These are phyloP conservation scores for Lepidium didymum DNA, from an alignment of 345 rosid species.

Conservation along the genomic window DNA sequence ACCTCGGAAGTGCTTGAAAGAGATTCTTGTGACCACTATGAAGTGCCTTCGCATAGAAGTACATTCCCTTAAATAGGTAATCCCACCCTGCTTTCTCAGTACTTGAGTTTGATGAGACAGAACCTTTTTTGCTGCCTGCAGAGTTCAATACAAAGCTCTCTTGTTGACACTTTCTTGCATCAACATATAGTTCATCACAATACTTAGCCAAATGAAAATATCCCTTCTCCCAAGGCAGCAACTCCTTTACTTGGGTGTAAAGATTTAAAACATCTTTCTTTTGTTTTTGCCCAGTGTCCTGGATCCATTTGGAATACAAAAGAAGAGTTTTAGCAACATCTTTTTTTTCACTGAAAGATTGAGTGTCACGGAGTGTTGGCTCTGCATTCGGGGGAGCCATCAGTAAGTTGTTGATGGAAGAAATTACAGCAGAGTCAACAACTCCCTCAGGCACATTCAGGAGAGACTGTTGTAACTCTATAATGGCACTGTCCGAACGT, in stretches of 20 bases:
- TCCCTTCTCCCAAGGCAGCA: slow-evolving; percentile 97
- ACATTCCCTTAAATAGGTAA: slow-evolving; percentile 63
- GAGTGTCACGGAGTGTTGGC: slow-evolving; percentile 47
- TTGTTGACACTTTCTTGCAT: slow-evolving; percentile 90
- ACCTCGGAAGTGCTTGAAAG: slow-evolving; percentile 97
- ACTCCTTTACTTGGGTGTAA: slow-evolving; percentile 74
- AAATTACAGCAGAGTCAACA: slow-evolving; percentile 63
- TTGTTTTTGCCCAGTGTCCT: slow-evolving; percentile 86
- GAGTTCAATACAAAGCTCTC: slow-evolving; percentile 47
- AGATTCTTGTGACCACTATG: slow-evolving; percentile 92
- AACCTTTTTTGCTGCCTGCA: slow-evolving; percentile 37
- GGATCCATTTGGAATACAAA: slow-evolving; percentile 88
- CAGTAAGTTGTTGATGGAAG: slow-evolving; percentile 68
- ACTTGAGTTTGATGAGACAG: slow-evolving; percentile 36
- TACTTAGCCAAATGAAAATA: slow-evolving; percentile 91
- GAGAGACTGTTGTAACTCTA: slow-evolving; percentile 84
- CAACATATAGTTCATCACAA: slow-evolving; percentile 86
- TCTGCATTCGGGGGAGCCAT: slow-evolving; percentile 61
- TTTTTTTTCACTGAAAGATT: slow-evolving; percentile 52
- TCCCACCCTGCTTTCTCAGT: slow-evolving; percentile 75
- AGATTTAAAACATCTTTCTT: slow-evolving; percentile 89
- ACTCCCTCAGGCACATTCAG: slow-evolving; percentile 81
- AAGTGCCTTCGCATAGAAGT: slow-evolving; percentile 89
- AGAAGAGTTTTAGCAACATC: slow-evolving; percentile 90
- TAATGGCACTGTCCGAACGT: slow-evolving; percentile 87